Evolutionary conservation across 73 alveolate genomes (phyloP), one percentile per base, ranked within the genome.

Genomic region (Breviolum minutum): DNA sequence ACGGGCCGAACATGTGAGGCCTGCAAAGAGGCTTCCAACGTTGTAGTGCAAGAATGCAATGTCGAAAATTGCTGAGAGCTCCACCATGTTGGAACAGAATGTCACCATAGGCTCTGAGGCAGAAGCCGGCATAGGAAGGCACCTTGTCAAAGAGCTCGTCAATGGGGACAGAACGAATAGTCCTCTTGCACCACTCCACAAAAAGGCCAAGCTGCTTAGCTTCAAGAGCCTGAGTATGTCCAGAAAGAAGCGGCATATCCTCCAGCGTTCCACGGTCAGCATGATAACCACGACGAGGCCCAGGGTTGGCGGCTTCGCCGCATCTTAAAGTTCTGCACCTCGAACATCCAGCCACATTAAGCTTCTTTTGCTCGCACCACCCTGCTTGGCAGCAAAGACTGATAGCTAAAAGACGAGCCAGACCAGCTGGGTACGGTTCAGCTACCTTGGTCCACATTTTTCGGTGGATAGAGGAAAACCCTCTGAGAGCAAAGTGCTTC

Each of bases 231-330:
- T n/a, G n/a, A n/a, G n/a, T n/a, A n/a, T n/a, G n/a, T n/a, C n/a
- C n/a, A n/a, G n/a, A n/a, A n/a, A n/a, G n/a, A n/a, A n/a, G n/a
- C n/a, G n/a, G n/a, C n/a, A n/a, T n/a, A n/a, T n/a, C n/a, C n/a
- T n/a, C n/a, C n/a, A n/a, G n/a, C n/a, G n/a, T n/a, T n/a, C n/a
- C n/a, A n/a, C n/a, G n/a, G n/a, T n/a, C n/a, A n/a, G n/a, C n/a
- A n/a, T n/a, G n/a, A n/a, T n/a, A n/a, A n/a, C n/a, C n/a, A n/a
- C n/a, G n/a, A n/a, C n/a, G n/a, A n/a, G 89, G 89, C 7, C 89
- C 89, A 10, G 89, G 89, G 27, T 81, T 81, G 20, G 8, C 29
- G 0, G 89, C 89, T 32, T 81, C 89, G 6, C 89, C 89, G 54
- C 19, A 11, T 19, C 89, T 40, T 22, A 32, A 81, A 69, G 40